A percentile compares a stretch with the other conserved stretches of the same genome.
These are phyloP conservation scores for Fomitopsis pulvina DNA, from an alignment of 768 basidiomycete species.

Conservation along the genomic window DNA sequence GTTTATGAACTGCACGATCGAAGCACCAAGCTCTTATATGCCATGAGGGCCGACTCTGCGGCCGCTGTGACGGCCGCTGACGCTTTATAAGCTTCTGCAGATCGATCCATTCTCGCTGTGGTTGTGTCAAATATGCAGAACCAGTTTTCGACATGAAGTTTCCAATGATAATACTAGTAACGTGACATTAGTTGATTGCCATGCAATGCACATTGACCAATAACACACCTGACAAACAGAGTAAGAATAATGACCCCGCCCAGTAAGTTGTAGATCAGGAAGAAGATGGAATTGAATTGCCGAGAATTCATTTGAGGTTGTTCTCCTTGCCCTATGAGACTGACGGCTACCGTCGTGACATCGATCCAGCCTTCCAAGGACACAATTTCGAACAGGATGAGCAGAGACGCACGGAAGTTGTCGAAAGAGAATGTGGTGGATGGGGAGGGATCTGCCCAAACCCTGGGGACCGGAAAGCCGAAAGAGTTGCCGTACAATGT, in stretches of 20 bases:
- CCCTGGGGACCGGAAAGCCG: conserved; percentile 71
- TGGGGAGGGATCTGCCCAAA: conserved; percentile 84
- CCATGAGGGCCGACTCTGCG: conserved; percentile 49
- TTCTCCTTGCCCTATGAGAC: conserved; percentile 58
- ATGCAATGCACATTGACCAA: background rate
- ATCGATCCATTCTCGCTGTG: conserved; percentile 94
- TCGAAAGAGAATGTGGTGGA: conserved; percentile 89
- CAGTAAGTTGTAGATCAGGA: conserved; percentile 85
- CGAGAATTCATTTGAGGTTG: conserved; percentile 72
- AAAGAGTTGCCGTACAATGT: conserved; percentile 56
- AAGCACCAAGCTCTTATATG: conserved; percentile 78
- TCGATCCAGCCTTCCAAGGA: conserved; percentile 97
- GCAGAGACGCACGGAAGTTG: conserved; percentile 69
- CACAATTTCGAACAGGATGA: conserved; percentile 95
- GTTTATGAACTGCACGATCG: conserved; percentile 84
- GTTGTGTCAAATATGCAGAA: conserved; percentile 74
- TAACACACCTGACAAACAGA: conserved; percentile 76
- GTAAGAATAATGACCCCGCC: conserved; percentile 88
- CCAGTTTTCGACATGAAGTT: conserved; percentile 89
- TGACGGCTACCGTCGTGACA: conserved; percentile 77
- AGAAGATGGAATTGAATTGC: conserved; percentile 84
- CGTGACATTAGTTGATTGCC: conserved; percentile 1
- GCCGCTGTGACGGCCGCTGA: conserved; percentile 81
- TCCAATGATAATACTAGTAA: conserved; percentile 83
- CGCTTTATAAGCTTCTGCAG: conserved; percentile 82